These are phyloP conservation scores for Pythium oligandrum DNA, from an alignment of 352 stramenopile species.

Conservation along the genomic window DNA sequence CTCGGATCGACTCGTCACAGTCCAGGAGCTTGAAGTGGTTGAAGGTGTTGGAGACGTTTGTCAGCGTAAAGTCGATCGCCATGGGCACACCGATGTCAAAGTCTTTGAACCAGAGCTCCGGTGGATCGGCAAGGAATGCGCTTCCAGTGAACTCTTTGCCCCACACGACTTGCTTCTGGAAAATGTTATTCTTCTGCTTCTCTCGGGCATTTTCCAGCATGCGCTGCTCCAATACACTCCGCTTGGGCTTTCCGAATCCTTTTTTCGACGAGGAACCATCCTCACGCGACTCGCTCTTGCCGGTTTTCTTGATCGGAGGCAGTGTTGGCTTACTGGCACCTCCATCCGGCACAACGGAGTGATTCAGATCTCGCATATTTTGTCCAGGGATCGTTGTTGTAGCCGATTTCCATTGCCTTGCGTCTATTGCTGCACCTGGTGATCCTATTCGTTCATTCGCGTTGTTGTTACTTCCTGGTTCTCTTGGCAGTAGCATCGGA, in stretches of 20 bases:
- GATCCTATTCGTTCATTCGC: background rate
- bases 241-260: conserved; percentile 41
- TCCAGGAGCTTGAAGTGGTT: conserved; percentile 88
- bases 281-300: background rate
- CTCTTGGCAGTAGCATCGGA: conserved; percentile 13
- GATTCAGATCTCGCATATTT: conserved; percentile 21
- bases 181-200: conserved; percentile 51
- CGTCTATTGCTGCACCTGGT: background rate
- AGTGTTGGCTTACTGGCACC: background rate
- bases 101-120: conserved; percentile 85
- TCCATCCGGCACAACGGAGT: conserved; percentile 1
- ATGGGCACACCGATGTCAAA: conserved; percentile 79
- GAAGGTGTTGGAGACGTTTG: conserved; percentile 90
- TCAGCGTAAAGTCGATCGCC: conserved; percentile 67
- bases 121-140: conserved; percentile 79
- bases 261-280: conserved; percentile 11
- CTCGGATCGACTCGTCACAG: conserved; percentile 59
- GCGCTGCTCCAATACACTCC: conserved; percentile 59
- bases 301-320: conserved; percentile 5
- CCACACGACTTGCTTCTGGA: conserved; percentile 72
- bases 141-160: conserved; percentile 72
- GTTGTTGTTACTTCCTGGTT: conserved; percentile 16
- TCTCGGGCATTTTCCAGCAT: conserved; percentile 38
- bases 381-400: conserved; percentile 13
- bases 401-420: background rate